Percentiles rank a stretch among this genome's conserved stretches.
These are phyloP conservation scores for Penicillium hesseltinei DNA, from an alignment of 2,329 filamentous ascomycete species.

Conservation along the genomic window DNA sequence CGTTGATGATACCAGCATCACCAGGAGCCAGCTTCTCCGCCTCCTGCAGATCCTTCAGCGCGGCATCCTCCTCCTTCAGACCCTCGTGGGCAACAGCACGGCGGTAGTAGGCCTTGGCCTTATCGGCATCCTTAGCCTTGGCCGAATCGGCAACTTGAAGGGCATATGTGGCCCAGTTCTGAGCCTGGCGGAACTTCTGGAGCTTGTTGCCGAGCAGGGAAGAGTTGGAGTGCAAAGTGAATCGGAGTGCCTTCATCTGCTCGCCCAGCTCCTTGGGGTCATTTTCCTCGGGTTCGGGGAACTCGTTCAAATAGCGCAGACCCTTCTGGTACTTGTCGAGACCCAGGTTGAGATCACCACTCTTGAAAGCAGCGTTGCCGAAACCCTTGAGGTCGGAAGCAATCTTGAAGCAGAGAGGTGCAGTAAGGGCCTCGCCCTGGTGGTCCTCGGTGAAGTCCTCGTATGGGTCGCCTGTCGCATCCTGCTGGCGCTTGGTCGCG, in stretches of 20 bases:
- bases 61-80: constrained; percentile 80
- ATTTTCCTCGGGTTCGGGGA: constrained; percentile 66
- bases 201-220: constrained; percentile 84
- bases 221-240: constrained; percentile 84
- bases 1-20: constrained; percentile 71
- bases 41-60: constrained; percentile 70
- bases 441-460: constrained; percentile 94
- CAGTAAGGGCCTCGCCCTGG: constrained; percentile 61
- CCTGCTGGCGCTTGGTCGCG: constrained; percentile 67
- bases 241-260: constrained; percentile 71
- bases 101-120: constrained; percentile 85
- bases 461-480: constrained; percentile 83
- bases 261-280: constrained; percentile 67
- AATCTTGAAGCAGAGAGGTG: constrained; percentile 70
- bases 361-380: constrained; percentile 91
- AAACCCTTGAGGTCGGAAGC: constrained; percentile 83
- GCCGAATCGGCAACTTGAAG: constrained; percentile 60
- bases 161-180: constrained; percentile 69
- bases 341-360: constrained; percentile 65
- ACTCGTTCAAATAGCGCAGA: constrained; percentile 82
- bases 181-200: constrained; percentile 66
- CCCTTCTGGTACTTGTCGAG: constrained; percentile 95
- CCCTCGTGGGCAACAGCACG: constrained; percentile 72
- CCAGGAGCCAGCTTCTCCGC: constrained; percentile 72
- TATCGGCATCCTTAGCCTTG: constrained; percentile 68